A percentile compares a stretch with the other conserved stretches of the same genome.
Evolutionary conservation across 768 basidiomycete genomes (phyloP).

Genomic region (Hemileccinum impolitum): DNA sequence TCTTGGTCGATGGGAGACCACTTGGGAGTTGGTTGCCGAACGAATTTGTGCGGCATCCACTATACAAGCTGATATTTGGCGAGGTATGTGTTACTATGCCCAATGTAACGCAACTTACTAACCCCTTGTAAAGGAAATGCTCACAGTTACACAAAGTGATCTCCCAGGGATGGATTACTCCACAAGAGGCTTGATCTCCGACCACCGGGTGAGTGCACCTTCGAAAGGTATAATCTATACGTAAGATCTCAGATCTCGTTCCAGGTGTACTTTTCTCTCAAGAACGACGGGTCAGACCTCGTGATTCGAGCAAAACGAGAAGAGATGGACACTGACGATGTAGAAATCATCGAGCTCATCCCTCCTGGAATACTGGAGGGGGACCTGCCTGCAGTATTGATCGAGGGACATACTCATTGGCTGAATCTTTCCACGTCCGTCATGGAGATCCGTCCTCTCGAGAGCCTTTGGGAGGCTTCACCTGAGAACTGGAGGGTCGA

Average conservation of each 20-base stretch:
- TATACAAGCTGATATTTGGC: constrained; percentile 19
- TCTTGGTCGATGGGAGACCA: constrained; percentile 23
- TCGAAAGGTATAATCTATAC: too few relatives aligned
- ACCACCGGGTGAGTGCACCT: constrained; percentile 13
- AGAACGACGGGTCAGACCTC: not conserved
- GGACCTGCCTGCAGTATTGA: constrained; percentile 26
- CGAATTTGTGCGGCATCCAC: constrained; percentile 7
- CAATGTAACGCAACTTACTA: not conserved
- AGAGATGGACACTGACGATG: not conserved
- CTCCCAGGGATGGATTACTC: constrained; percentile 25
- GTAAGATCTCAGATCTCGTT: not conserved
- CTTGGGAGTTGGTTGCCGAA: constrained; percentile 16
- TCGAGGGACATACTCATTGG: constrained; percentile 30
- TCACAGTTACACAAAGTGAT: constrained; percentile 18
- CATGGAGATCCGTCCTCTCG: constrained; percentile 29
- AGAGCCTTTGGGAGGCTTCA: constrained; percentile 23
- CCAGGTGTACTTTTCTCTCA: constrained; percentile 16
- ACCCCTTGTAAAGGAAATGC: constrained; percentile 6
- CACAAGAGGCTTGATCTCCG: constrained; percentile 15
- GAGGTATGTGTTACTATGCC: constrained; percentile 5
- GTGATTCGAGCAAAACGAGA: constrained; percentile 12
- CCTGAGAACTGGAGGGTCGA: constrained; percentile 25
- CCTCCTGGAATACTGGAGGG: constrained; percentile 18
- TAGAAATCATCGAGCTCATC: constrained; percentile 21
- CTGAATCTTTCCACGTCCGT: constrained; percentile 19